Evolutionary conservation across 306 rosid genomes (phyloP).

Genomic region (Gastrolobium bilobum): DNA sequence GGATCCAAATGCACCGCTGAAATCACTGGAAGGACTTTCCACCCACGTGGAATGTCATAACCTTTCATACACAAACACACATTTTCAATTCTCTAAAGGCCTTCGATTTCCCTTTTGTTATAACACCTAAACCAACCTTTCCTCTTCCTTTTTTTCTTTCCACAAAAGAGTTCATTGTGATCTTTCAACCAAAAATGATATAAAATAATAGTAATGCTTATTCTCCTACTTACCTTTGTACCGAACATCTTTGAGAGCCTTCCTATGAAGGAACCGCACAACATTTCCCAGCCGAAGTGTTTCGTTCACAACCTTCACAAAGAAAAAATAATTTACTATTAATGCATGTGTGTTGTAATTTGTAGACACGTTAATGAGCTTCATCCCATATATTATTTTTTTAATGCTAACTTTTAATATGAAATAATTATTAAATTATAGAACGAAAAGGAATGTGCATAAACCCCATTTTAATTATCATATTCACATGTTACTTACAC

Average conservation of each 20-base stretch:
- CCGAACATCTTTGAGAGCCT: conserved; percentile 86
- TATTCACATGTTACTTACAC: conserved; percentile 63
- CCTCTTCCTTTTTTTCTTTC: conserved; percentile 1
- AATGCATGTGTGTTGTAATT: not conserved
- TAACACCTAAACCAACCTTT: conserved; percentile 31
- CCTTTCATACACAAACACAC: conserved; percentile 64
- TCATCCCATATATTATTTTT: conserved; percentile 11
- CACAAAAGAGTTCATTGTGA: not conserved
- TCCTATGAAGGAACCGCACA: conserved; percentile 92
- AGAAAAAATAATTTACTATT: not conserved
- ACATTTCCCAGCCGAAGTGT: conserved; percentile 92
- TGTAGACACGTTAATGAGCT: not conserved
- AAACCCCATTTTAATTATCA: not conserved
- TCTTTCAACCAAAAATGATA: not conserved
- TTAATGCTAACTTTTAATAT: not conserved
- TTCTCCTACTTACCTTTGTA: conserved; percentile 69
- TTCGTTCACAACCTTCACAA: conserved; percentile 84
- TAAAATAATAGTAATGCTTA: not conserved
- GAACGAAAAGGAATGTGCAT: not conserved
- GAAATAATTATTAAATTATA: not conserved
- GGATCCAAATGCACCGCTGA: conserved; percentile 95
- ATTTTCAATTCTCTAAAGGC: conserved; percentile 14
- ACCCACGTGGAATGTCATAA: conserved; percentile 98
- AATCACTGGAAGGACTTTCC: conserved; percentile 99
- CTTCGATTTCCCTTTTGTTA: conserved; percentile 29